phyloP scores from a whole-genome alignment of 352 stramenopile genomes.

The Halophytophthora batemanensis region DNA sequence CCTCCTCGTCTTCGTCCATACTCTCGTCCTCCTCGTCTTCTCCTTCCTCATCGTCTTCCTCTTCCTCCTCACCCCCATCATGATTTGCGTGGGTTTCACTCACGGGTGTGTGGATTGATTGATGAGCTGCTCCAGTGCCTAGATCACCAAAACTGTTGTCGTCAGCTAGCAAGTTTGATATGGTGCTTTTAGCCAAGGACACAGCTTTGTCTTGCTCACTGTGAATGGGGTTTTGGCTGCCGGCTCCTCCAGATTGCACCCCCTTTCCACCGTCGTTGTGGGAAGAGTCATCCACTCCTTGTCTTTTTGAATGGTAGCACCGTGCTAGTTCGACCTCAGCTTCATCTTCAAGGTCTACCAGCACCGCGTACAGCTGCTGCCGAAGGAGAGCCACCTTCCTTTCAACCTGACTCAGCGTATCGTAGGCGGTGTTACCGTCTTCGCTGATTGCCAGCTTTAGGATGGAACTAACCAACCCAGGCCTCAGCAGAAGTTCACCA shows the following conservation, averaged over 20 bases:
- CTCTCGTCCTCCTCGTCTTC: slow-evolving; percentile 9
- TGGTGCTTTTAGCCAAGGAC: no score
- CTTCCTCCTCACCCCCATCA: slow-evolving; percentile 14
- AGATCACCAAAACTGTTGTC: slow-evolving; percentile 11
- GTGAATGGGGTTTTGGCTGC: no score
- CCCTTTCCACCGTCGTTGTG: no score
- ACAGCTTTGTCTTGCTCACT: no score
- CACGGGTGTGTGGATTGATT: no score
- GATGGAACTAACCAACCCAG: slow-evolving; percentile 13
- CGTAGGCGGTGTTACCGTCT: slow-evolving; percentile 26
- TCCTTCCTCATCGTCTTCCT: slow-evolving; percentile 18
- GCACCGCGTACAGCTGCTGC: slow-evolving; percentile 40
- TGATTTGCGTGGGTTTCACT: slow-evolving; percentile 7
- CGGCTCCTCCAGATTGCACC: no score
- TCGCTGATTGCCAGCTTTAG: slow-evolving; percentile 8
- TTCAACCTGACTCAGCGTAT: slow-evolving; percentile 34
- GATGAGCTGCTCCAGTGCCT: slow-evolving; percentile 5
- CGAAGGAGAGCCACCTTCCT: slow-evolving; percentile 36
- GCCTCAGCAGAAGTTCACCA: slow-evolving; percentile 13
- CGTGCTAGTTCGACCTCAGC: slow-evolving; percentile 22
- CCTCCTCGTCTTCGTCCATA: slow-evolving; percentile 31
- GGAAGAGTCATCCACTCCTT: background rate
- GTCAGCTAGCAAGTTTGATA: background rate
- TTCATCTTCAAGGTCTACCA: slow-evolving; percentile 34
- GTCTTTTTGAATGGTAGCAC: slow-evolving; percentile 1